Conservation (phyloP, 1,284 basidiomycete species). For the Tylopilus sp. region DNA sequence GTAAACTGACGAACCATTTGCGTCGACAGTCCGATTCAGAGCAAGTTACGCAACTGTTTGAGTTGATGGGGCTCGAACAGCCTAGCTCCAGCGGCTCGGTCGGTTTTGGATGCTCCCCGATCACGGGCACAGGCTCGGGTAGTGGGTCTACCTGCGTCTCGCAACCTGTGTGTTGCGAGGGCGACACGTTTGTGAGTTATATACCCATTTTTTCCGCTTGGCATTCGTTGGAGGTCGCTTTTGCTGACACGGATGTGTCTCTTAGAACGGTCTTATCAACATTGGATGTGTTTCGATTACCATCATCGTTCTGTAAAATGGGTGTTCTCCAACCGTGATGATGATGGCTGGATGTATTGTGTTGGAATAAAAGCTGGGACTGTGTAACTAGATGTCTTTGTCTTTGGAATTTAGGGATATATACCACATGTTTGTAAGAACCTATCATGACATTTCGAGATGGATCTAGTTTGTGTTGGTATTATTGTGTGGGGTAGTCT, state of each 20-base stretch:
- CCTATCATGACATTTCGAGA: too few relatives aligned
- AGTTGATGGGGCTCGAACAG: neutral
- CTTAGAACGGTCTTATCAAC: constrained; percentile 18
- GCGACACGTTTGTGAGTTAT: constrained; percentile 26
- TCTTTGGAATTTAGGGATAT: too few relatives aligned
- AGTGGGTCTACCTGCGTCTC: constrained; percentile 15
- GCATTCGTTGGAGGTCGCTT: neutral
- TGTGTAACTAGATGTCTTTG: neutral
- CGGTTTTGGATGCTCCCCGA: constrained; percentile 24
- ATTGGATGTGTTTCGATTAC: constrained; percentile 25
- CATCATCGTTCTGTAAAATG: constrained; percentile 2
- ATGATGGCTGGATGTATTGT: neutral
- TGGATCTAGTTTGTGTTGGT: too few relatives aligned
- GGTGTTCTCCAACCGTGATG: neutral
- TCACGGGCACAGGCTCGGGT: neutral
- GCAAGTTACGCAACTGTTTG: neutral
- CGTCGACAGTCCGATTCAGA: neutral
- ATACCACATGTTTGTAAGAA: too few relatives aligned
- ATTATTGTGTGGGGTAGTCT: too few relatives aligned
- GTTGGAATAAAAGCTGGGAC: neutral
- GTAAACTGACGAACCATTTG: neutral
- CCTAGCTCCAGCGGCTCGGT: constrained; percentile 2
- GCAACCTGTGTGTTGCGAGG: constrained; percentile 31
- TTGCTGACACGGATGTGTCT: neutral
- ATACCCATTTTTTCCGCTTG: neutral